A percentile compares a stretch with the other conserved stretches of the same genome.
Conservation (phyloP, 306 rosid species). For the Trifolium fragiferum region DNA sequence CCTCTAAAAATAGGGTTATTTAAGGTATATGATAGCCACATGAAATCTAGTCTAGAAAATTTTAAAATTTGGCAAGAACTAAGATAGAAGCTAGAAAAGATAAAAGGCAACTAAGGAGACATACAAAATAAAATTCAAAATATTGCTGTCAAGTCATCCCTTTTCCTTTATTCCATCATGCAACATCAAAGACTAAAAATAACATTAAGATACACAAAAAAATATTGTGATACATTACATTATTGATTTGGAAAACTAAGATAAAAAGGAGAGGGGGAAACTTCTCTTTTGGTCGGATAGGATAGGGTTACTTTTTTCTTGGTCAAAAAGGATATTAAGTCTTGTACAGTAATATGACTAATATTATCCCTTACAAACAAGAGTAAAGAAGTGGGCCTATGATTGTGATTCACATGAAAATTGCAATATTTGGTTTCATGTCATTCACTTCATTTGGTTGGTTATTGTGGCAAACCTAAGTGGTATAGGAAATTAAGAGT, state of each 20-base stretch:
- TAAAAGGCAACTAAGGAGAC: slow-evolving; percentile 3
- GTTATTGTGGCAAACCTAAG: slow-evolving; percentile 45
- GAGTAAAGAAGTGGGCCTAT: slow-evolving; percentile 27
- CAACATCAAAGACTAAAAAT: slow-evolving; percentile 17
- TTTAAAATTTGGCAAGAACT: not conserved
- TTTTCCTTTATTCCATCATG: slow-evolving; percentile 32
- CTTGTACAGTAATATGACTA: slow-evolving; percentile 36
- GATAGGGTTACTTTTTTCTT: slow-evolving; percentile 44
- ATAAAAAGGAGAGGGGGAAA: slow-evolving; percentile 27
- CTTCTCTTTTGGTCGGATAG: slow-evolving; percentile 52
- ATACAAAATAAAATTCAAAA: slow-evolving; percentile 4
- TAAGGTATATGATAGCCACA: not conserved
- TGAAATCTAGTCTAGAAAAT: not conserved
- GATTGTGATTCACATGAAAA: slow-evolving; percentile 34
- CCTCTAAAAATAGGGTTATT: not conserved
- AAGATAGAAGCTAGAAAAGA: not conserved
- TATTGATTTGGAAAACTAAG: slow-evolving; percentile 41
- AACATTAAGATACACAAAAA: not conserved
- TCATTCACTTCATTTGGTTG: slow-evolving; percentile 40
- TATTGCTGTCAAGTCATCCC: slow-evolving; percentile 39
- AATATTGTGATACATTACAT: slow-evolving; percentile 22
- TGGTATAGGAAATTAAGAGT: slow-evolving; percentile 19
- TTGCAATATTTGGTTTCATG: slow-evolving; percentile 41
- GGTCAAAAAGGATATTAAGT: slow-evolving; percentile 47
- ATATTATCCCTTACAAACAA: slow-evolving; percentile 28